Evolutionary conservation across 352 stramenopile species (phyloP).

Genomic region (Saprolegnia diclina): DNA sequence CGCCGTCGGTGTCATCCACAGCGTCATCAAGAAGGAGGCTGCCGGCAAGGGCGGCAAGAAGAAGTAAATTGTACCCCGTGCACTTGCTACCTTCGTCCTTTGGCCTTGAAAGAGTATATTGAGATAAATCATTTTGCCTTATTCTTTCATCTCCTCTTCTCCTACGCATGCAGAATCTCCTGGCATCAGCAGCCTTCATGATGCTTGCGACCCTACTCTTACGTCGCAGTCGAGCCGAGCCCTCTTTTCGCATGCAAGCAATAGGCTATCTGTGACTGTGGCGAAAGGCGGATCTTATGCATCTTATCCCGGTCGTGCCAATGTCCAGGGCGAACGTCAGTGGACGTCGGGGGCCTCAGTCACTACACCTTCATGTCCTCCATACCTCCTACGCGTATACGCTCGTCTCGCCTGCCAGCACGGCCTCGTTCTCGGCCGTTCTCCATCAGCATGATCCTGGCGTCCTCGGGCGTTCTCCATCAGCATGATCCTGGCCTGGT

Average conservation of each 20-base stretch:
- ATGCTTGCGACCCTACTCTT: background rate
- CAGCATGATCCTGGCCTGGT: no score
- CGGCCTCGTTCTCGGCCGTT: no score
- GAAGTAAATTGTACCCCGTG: constrained; percentile 30
- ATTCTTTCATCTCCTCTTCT: background rate
- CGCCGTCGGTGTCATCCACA: constrained; percentile 96
- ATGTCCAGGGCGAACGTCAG: background rate
- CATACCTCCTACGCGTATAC: background rate
- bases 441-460: no score
- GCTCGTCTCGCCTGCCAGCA: no score
- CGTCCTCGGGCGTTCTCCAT: no score
- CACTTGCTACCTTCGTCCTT: background rate
- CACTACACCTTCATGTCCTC: background rate
- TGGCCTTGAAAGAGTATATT: constrained; percentile 20
- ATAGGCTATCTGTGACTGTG: background rate
- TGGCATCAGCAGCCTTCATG: no score
- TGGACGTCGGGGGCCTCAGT: background rate
- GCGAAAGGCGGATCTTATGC: background rate
- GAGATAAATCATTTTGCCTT: constrained; percentile 3
- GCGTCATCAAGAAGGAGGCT: constrained; percentile 82
- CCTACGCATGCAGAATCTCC: background rate
- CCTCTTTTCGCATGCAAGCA: background rate
- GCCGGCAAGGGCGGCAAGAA: constrained; percentile 34
- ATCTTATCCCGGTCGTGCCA: background rate
- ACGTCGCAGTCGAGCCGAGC: background rate